Evolutionary conservation across 257 asterid genomes (phyloP).

Genomic region (Petunia secreta): DNA sequence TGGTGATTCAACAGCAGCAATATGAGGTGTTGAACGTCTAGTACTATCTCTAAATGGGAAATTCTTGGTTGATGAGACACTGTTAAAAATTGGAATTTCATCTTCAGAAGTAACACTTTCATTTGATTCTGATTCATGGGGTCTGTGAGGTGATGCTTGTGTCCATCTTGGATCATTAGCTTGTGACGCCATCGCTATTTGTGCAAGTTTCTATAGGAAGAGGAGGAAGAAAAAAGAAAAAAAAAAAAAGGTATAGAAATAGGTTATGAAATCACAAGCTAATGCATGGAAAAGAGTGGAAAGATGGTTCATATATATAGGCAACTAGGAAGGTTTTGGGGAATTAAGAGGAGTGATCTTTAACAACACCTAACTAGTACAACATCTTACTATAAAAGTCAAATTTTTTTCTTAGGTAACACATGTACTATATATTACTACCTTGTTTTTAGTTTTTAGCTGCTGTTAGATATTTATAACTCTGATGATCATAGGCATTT

Average conservation of each 20-base stretch:
- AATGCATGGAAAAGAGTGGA: background rate
- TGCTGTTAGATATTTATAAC: too few relatives aligned
- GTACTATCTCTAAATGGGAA: slow-evolving; percentile 36
- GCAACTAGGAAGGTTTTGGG: background rate
- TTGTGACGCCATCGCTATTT: background rate
- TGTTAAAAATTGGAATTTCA: background rate
- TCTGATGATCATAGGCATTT: too few relatives aligned
- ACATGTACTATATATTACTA: too few relatives aligned
- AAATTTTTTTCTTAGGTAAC: too few relatives aligned
- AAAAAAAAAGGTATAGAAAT: background rate
- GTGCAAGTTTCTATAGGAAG: background rate
- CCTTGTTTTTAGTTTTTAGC: too few relatives aligned
- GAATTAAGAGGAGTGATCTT: background rate
- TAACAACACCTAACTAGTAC: too few relatives aligned
- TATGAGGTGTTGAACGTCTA: slow-evolving; percentile 4
- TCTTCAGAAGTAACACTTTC: slow-evolving; percentile 31
- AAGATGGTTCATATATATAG: background rate
- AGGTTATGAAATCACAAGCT: too few relatives aligned
- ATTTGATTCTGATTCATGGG: background rate
- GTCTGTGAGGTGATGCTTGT: slow-evolving; percentile 22
- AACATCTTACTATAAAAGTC: too few relatives aligned
- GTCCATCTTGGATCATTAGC: slow-evolving; percentile 33
- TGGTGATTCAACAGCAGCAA: slow-evolving; percentile 24
- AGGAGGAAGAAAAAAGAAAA: too few relatives aligned
- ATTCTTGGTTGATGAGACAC: background rate